Base-by-base conservation (phyloP, 305 asterid genomes). In the Caryopteris hybrid region DNA sequence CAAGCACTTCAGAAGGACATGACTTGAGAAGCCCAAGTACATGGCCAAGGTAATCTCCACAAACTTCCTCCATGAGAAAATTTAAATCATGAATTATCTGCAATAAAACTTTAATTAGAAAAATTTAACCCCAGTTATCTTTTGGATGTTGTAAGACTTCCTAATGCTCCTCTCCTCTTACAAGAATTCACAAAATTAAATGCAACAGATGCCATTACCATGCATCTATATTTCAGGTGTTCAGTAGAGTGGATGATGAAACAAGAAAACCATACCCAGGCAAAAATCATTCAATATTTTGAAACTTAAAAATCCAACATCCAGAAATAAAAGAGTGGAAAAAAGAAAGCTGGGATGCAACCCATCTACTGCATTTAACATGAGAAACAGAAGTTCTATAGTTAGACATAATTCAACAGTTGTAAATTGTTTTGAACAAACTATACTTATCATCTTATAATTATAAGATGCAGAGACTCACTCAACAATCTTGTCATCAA, bases 61-160 rank as follows among this genome's bases (percentile, higher is more conserved):
- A 84, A 67, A 94, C 82, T 84, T 94, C 95, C 67, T 75, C 86
- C 68, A 70, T 91, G 56, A 94, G 77, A 65, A 47, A 47, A 75
- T 87, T 78, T 68, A 94, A 55, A 81, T 94, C 99, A 72, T 91
- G 87, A 81, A 85, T 84, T 69, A 92, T 79, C 96, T 92, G 88
- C 80, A 76, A 60, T 42, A 74, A 71, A 64, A 27, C 16, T n/a
- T 21, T 66, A 29, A 59, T 64, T 57, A 55, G 68, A 57, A 23
- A 25, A 43, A 42, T 45, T 48, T 2, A 39, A 33, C 60, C 25
- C 41, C 62, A 27, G 53, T 57, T 11, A 29, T 47, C 25, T 36
- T 27, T 25, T 29, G 36, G 22, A 51, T 16, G 22, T 39, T 33
- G 41, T 8, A 36, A 36, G 41, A 2, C 41, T 36, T 36, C 41